A percentile compares a stretch with the other conserved stretches of the same genome.
Evolutionary conservation across 306 rosid genomes (phyloP).

Genomic region (Cucumis sativus): DNA sequence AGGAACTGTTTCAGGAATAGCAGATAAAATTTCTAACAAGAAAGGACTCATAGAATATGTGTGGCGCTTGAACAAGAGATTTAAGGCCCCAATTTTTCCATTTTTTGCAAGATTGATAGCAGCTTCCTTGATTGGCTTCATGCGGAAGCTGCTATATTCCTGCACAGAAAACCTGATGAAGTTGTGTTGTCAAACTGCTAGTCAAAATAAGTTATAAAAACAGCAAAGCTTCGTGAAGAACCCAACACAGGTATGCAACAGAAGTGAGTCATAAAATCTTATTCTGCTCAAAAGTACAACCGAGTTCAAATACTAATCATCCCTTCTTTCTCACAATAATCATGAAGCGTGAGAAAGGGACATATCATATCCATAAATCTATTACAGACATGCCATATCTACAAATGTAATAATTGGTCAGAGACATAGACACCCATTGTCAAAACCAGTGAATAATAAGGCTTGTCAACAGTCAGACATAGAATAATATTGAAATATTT

Average conservation of each 20-base stretch:
- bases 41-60: constrained; percentile 67
- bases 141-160: constrained; percentile 77
- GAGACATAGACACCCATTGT: not conserved
- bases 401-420: not conserved
- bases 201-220: constrained; percentile 45
- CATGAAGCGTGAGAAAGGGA: not conserved
- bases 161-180: constrained; percentile 92
- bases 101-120: constrained; percentile 70
- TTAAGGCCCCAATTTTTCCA: constrained; percentile 90
- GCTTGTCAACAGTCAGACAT: not conserved
- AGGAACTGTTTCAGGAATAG: constrained; percentile 92
- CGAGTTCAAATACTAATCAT: not conserved
- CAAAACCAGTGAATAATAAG: not conserved
- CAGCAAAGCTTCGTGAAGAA: constrained; percentile 10
- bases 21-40: constrained; percentile 62
- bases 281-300: not conserved
- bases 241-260: not conserved
- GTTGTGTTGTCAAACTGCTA: constrained; percentile 54
- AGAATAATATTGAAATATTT: not conserved
- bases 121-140: constrained; percentile 64
- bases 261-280: not conserved
- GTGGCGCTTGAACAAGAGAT: constrained; percentile 83
- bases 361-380: not conserved
- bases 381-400: not conserved
- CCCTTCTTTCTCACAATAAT: not conserved